A percentile compares a stretch with the other conserved stretches of the same genome.
phyloP scores from a whole-genome alignment of 345 rosid species.

The Sisymbrium irio region DNA sequence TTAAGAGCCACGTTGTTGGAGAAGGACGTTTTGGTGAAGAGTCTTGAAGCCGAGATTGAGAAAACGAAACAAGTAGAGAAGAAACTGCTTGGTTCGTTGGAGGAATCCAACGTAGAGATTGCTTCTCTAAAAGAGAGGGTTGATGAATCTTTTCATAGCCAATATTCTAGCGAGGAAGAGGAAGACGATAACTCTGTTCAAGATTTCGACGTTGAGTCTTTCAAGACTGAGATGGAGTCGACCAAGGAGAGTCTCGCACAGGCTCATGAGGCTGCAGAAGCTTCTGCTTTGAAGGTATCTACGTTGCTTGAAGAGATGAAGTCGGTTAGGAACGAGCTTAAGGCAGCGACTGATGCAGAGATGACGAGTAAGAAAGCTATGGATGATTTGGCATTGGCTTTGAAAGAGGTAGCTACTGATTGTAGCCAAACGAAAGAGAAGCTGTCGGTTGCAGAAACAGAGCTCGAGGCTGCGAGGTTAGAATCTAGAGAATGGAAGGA shows the following conservation, averaged over 20 bases:
- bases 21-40: conserved; percentile 35
- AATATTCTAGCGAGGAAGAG: conserved; percentile 25
- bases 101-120: conserved; percentile 49
- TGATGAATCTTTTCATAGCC: conserved; percentile 22
- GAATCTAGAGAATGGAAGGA: conserved; percentile 41
- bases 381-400: conserved; percentile 79
- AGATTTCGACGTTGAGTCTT: conserved; percentile 30
- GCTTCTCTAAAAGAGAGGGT: conserved; percentile 37
- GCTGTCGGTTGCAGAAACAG: conserved; percentile 38
- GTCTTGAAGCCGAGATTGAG: conserved; percentile 49
- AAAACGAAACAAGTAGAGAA: conserved; percentile 42
- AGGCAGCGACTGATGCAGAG: conserved; percentile 55
- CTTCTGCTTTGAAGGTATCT: conserved; percentile 29
- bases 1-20: conserved; percentile 41
- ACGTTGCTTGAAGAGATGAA: conserved; percentile 39
- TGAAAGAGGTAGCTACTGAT: conserved; percentile 77
- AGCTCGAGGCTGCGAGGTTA: conserved; percentile 39
- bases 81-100: conserved; percentile 45
- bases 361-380: conserved; percentile 76
- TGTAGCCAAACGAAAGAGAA: conserved; percentile 51
- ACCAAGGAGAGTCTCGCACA: conserved; percentile 30
- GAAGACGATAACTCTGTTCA: conserved; percentile 33
- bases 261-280: conserved; percentile 40
- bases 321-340: conserved; percentile 47
- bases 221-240: conserved; percentile 42